Evolutionary conservation across 1,284 basidiomycete species (phyloP), one percentile per base, ranked within the genome.

Genomic region (Phlebopus sp.): DNA sequence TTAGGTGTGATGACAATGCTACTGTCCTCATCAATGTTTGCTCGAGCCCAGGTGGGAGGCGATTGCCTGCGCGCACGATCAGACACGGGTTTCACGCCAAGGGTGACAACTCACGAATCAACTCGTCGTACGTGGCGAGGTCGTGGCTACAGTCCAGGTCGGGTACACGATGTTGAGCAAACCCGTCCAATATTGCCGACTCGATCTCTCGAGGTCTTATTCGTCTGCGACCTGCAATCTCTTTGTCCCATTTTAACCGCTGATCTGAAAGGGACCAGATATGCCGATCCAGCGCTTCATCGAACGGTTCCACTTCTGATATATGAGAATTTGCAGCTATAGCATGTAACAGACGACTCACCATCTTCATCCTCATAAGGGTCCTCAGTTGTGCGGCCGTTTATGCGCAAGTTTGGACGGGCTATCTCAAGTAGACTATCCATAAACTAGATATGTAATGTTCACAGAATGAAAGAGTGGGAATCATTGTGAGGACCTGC

Each of bases 241-340:
- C 75, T 47, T 79, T 80, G 56, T 87, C 81, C 78, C 79, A 86
- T 52, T 80, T 75, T 37, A 88, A 67, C 14, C 79, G 70, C 49
- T 86, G 84, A 44, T 82, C 77, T 37, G 82, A 79, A 14, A 89
- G 64, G 1, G 81, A 81, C 81, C 82, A 87, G 38, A 90, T 82
- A 30, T 78, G 76, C 46, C 86, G 71, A 59, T 90, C 88, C 32
- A 91, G 74, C 1, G 77, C 79, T 64, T 92, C 90, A 59, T 92
- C 89, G 59, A 91, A 92, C 5, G 81, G 76, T 58, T 91, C 87
- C 50, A 79, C 78, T 19, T 85, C 86, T 55, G 11, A 30, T 8
- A 32, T 27, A 31, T 57, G 9, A 62, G 42, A 4, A 34, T 2
- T 29, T 9, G 27, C 8, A 29, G 27, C 27, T 29, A 5, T 4